Evolutionary conservation across 768 basidiomycete species (phyloP), one percentile per base, ranked within the genome.

Genomic region (Tricholoma saponaceum): DNA sequence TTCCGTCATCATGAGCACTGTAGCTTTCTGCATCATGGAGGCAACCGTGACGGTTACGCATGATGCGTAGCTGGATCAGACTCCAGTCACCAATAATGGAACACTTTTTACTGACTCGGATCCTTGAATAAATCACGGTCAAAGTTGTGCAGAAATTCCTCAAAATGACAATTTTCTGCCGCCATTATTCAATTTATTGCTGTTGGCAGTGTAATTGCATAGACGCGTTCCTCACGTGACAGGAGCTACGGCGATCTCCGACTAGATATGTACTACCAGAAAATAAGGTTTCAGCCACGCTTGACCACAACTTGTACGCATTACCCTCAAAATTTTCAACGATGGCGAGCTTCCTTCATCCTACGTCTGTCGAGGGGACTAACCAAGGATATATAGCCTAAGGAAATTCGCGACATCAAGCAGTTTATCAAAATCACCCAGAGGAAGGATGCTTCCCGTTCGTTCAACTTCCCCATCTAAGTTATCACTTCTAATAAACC

Each of bases 381-480:
- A 30, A 59, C 58, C 10, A 63, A 44, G 55, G 58, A 25, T 57
- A 33, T 53, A 2, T 69, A 98, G 96, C 95, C 96, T 60, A 95
- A 97, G 80, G 92, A 98, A 86, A 87, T 99, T 80, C 82, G 83
- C 67, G 95, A 98, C 77, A 98, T 98, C 84, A 99, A 98, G 82
- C 83, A 92, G 76, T 98, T 98, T 81, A 91, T 98, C 75, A 89
- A 94, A 79, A 92, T 96, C 74, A 89, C 95, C 56, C 87, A 88
- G 81, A 87, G 96, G 79, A 96, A 94, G 84, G 96, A 97, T 84
- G 97, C 97, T 64, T 85, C 84, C 59, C 86, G 96, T 97, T 70
- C 75, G 95, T 88, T 26, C 50, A 6, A 22, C 44, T 47, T 52
- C 18, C 9, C n/a, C 41, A 14, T 52, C 35, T 37, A 13, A 56